Percentiles rank a stretch among this genome's conserved stretches.
Evolutionary conservation across 2,329 filamentous ascomycete genomes (phyloP).

Genomic region (Penicillium sp.): DNA sequence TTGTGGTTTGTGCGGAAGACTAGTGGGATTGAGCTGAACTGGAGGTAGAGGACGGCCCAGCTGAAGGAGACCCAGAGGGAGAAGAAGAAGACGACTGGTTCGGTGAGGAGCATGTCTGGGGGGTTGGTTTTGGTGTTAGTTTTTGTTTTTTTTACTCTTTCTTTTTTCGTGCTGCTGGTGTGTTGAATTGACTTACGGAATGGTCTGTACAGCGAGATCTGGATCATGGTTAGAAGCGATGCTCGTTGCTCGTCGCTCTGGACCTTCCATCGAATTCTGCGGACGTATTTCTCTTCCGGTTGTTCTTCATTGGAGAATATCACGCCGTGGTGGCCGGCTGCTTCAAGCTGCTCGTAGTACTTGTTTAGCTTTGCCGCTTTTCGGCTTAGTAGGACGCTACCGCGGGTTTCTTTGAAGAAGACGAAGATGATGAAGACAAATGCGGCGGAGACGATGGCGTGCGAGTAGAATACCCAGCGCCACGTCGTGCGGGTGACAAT

Average conservation of each 20-base stretch:
- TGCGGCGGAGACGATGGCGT: constrained; percentile 65
- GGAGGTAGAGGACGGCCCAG: constrained; percentile 85
- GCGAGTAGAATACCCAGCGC: constrained; percentile 88
- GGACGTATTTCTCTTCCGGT: constrained; percentile 29
- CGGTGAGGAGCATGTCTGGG: constrained; percentile 56
- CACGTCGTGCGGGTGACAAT: constrained; percentile 65
- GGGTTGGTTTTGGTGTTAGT: constrained; percentile 5
- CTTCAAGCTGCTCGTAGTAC: constrained; percentile 74
- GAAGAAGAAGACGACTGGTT: constrained; percentile 67
- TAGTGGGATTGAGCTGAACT: constrained; percentile 74
- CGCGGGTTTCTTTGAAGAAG: constrained; percentile 78
- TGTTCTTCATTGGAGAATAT: constrained; percentile 40
- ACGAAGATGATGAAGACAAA: constrained; percentile 62
- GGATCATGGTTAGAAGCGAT: constrained; percentile 65
- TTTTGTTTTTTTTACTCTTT: no score
- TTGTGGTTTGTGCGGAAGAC: constrained; percentile 66
- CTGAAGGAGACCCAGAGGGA: constrained; percentile 85
- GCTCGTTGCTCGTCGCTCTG: constrained; percentile 72
- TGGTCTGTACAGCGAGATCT: constrained; percentile 69
- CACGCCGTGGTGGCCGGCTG: constrained; percentile 57
- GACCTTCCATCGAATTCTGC: constrained; percentile 74
- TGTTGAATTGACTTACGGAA: constrained; percentile 53
- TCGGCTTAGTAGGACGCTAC: constrained; percentile 70
- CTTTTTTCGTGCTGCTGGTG: not conserved
- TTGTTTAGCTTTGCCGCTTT: constrained; percentile 71